phyloP scores from a whole-genome alignment of 345 rosid genomes.

The Populus ilicifolia region DNA sequence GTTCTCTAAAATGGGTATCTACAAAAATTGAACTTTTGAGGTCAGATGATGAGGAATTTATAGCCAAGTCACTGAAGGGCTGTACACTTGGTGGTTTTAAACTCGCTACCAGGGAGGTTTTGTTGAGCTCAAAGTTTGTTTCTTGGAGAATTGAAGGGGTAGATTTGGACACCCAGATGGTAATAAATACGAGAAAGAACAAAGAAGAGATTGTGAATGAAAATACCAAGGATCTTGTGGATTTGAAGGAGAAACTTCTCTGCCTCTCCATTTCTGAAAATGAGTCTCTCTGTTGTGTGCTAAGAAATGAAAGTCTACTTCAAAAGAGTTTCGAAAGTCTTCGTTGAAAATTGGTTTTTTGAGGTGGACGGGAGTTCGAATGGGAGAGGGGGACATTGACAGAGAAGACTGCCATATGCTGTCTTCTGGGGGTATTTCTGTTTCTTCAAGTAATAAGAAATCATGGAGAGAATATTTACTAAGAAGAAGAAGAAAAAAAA shows the following conservation, averaged over 20 bases:
- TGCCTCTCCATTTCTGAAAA: constrained; percentile 66
- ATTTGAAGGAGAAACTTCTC: constrained; percentile 64
- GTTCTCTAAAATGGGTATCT: constrained; percentile 27
- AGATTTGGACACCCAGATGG: constrained; percentile 49
- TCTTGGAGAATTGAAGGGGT: constrained; percentile 43
- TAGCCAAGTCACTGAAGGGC: constrained; percentile 19
- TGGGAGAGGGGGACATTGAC: too few relatives aligned
- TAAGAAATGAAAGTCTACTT: background rate
- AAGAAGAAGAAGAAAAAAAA: background rate
- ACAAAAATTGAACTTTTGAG: constrained; percentile 29
- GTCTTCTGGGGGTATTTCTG: background rate
- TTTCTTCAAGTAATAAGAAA: constrained; percentile 1
- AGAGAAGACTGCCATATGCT: background rate
- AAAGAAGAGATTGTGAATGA: constrained; percentile 52
- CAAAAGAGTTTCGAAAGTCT: background rate
- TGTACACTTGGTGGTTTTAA: constrained; percentile 25
- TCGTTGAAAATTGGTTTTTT: background rate
- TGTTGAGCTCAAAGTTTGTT: constrained; percentile 36
- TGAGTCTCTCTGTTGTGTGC: background rate
- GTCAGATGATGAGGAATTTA: constrained; percentile 27
- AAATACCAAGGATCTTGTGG: constrained; percentile 52
- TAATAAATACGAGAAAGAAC: constrained; percentile 49
- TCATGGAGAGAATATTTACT: background rate
- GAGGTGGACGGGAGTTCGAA: background rate
- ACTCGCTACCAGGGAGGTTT: constrained; percentile 19